Percentiles rank a stretch among this genome's conserved stretches.
These are phyloP conservation scores for Eucalyptus erythrocorys DNA, from an alignment of 345 rosid species.

Conservation along the genomic window DNA sequence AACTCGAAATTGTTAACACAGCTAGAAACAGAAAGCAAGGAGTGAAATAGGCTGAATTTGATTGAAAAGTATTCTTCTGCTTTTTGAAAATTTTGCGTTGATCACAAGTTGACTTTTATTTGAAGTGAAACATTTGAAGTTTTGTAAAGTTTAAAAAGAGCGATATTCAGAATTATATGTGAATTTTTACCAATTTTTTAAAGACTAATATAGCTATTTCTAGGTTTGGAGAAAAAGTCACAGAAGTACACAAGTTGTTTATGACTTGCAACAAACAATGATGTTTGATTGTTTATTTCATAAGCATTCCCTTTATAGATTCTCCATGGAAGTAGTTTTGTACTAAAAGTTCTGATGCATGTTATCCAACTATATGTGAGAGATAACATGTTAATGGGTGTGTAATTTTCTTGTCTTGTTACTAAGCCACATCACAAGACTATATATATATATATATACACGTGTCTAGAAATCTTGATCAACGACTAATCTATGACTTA, in stretches of 20 bases:
- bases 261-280: background rate
- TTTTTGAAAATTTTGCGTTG: background rate
- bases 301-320: background rate
- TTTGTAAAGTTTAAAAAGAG: background rate
- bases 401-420: background rate
- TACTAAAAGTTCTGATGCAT: background rate
- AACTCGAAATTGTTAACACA: background rate
- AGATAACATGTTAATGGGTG: background rate
- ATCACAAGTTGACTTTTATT: background rate
- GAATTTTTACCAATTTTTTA: background rate
- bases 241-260: background rate
- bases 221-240: background rate
- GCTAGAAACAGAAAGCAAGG: background rate
- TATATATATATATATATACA: background rate
- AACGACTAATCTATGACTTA: too few relatives aligned
- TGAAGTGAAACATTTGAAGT: background rate
- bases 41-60: background rate
- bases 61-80: background rate
- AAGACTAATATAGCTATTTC: background rate
- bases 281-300: background rate
- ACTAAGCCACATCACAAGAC: background rate
- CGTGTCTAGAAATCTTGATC: too few relatives aligned
- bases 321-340: background rate
- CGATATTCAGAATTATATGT: background rate
- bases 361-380: background rate